Base-by-base conservation (phyloP, 2,329 filamentous ascomycete genomes). In the Verticillium nubilum region DNA sequence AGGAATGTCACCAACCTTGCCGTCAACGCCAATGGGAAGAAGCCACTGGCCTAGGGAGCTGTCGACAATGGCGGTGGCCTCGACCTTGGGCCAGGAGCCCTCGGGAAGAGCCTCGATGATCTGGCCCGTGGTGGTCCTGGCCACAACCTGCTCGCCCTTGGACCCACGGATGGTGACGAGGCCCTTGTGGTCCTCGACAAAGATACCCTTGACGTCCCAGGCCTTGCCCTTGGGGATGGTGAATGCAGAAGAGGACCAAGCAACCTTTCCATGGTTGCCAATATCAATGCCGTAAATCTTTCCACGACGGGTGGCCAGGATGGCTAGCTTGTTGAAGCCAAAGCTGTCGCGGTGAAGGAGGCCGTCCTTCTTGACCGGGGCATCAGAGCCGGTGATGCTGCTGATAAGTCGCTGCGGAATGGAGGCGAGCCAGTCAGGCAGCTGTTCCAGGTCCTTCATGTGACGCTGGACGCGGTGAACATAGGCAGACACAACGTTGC, bases 381-480 rank as follows among this genome's bases (percentile, higher is more conserved):
- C 76, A 9, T 82, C 79, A 0, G 83, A 83, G 31, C 86, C 85
- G 9, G 87, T 69, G 17, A 91, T 78, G 64, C 85, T 88, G 62
- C 83, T 83, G 2, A 92, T 68, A 15, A 97, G 75, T 26, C 87
- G 86, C 52, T 80, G 75, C 4, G 92, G 92, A 10, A 97, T 78
- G 17, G 79, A 79, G 62, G 86, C 81, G 2, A 96, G 74, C 75
- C 88, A 96, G 0, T 80, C 82, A 0, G 93, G 93, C 4, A 98
- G 80, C 66, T 89, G 80, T 68, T 89, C 80, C 42, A 97, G 79
- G 64, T 97, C 95, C 53, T 85, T 80, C 15, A 92, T 67, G 70
- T 99, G 95, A 53, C 95, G 89, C 63, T 84, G 89, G 15, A 97
- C 81, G 15, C 95, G 89, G 74, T 97, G 92, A 28, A 94, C 76